Base-by-base conservation (phyloP, 2,329 filamentous ascomycete species). In the Aspergillus puulaauensis region DNA sequence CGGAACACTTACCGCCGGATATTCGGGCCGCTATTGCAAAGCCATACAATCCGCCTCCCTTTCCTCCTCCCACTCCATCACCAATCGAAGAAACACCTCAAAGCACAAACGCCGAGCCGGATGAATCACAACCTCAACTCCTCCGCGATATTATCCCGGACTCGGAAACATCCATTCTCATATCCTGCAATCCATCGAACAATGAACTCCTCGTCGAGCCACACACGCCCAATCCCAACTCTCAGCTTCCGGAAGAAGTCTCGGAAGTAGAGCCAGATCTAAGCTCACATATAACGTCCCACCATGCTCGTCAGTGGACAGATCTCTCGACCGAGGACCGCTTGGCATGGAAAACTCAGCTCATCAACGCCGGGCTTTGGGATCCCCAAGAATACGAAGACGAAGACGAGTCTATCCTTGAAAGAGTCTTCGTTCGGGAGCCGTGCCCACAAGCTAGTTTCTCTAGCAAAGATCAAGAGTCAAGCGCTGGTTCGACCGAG, bases 1-100 rank as follows among this genome's bases (percentile, higher is more conserved):
- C 80, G 48, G 74, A 79, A 23, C 80, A 85, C 68, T 75, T 89
- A 4, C 86, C 87, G 3, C 68, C 75, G 6, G 69, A 74, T 21
- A 65, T 83, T n/a, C 79, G 79, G 54, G 71, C 75, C 12, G 62
- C 68, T 43, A 66, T 78, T 50, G 76, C 74, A 4, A 61, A 65
- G 17, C 75, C 77, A 31, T 79, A 79, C 61, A 47, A 70, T 71
- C 52, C 68, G 66, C 54, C 69, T 63, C 44, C 64, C 58, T 52
- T 66, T 24, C 49, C 61, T 52, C 61, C 21, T 61, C 63, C 15
- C 64, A 61, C 37, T 55, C 64, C 23, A 52, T 65, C 33, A 60
- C 66, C 43, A 60, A 59, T 8, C 17, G 17, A 51, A 45, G 19
- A 56, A 39, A 27, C 17, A 39, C 19, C 24, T 9, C 27, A 17